These are phyloP conservation scores for Lenzites betulinus DNA, from an alignment of 768 basidiomycete species.

Conservation along the genomic window DNA sequence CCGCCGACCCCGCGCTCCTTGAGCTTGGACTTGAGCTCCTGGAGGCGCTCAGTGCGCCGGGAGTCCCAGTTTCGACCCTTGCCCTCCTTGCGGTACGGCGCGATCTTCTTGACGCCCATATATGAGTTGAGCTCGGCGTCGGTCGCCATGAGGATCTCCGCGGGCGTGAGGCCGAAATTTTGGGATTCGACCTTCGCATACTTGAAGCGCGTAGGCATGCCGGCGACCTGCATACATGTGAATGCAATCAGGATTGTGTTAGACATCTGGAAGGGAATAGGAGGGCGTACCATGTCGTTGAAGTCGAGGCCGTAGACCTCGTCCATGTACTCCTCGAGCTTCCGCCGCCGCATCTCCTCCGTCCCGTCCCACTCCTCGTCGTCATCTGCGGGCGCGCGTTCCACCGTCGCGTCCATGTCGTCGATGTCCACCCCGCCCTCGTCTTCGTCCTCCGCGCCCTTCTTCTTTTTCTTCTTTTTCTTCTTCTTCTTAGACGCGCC, in stretches of 20 bases:
- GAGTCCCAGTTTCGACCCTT: slow-evolving; percentile 59
- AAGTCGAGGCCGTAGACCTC: slow-evolving; percentile 90
- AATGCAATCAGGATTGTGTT: slow-evolving; percentile 2
- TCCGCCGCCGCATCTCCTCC: slow-evolving; percentile 86
- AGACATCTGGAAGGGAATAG: not conserved
- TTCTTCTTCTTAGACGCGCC: slow-evolving; percentile 42
- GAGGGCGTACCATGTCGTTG: slow-evolving; percentile 81
- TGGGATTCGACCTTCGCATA: slow-evolving; percentile 73
- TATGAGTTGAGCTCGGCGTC: slow-evolving; percentile 94
- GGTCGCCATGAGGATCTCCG: slow-evolving; percentile 87
- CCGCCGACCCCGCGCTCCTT: slow-evolving; percentile 39
- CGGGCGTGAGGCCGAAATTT: slow-evolving; percentile 70
- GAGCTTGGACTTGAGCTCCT: slow-evolving; percentile 71
- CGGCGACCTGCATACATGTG: slow-evolving; percentile 70
- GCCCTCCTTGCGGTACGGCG: slow-evolving; percentile 75
- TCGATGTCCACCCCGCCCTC: slow-evolving; percentile 49
- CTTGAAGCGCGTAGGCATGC: slow-evolving; percentile 90
- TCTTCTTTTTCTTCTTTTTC: slow-evolving; percentile 61
- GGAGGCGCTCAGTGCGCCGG: slow-evolving; percentile 61
- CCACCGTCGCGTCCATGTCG: slow-evolving; percentile 60
- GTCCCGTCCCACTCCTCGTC: slow-evolving; percentile 83
- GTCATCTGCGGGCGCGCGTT: slow-evolving; percentile 49
- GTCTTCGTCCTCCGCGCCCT: slow-evolving; percentile 40
- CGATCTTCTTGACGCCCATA: slow-evolving; percentile 86
- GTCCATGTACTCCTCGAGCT: slow-evolving; percentile 87